Base-by-base conservation (phyloP, 805 yeast species). In the Ogataea nonfermentans region DNA sequence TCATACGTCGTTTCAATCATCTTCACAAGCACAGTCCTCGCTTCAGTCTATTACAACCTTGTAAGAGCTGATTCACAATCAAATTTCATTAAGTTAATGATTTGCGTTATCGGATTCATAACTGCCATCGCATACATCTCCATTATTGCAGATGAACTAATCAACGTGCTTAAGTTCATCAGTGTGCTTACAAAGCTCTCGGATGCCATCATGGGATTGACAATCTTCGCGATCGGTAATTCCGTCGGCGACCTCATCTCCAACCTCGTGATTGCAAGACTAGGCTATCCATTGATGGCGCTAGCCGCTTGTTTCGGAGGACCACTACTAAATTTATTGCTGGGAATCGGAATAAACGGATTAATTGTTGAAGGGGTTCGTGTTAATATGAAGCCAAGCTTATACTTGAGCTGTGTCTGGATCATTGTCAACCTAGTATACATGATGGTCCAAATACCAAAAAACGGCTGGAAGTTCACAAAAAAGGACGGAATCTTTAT, bases 251-350 rank as follows among this genome's bases (percentile, higher is more conserved):
- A 91, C 56, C 66, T 90, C 32, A 79, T 90, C 1, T 83, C 96
- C 0, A 88, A 91, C 51, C 59, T 83, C 24, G 83, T 95, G 0
- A 76, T 91, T 17, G 89, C 95, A 0, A 68, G 68, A 41, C 74
- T 86, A 71, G 96, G 95, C 0, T 80, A 78, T 64, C 86, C 95
- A 0, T 71, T 84, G 32, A 84, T 91, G 84, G 97, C 97, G 0
- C 68, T 93, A n/a, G 85, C 93, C 20, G 96, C 97, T 0, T 90
- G 98, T 55, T 84, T 90, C 59, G 98, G 97, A 0, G 88, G 96
- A 1, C 98, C 98, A 0, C 63, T 91, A 41, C 59, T 93, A 29
- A 83, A 89, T 37, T 66, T 84, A 29, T 65, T 93, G 9, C 68
- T 90, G 27, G 95, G 97, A 0, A 65, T 91, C 44, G 96, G 97